Evolutionary conservation across 2,329 filamentous ascomycete genomes (phyloP).

Genomic region (Podosphaera xanthii): DNA sequence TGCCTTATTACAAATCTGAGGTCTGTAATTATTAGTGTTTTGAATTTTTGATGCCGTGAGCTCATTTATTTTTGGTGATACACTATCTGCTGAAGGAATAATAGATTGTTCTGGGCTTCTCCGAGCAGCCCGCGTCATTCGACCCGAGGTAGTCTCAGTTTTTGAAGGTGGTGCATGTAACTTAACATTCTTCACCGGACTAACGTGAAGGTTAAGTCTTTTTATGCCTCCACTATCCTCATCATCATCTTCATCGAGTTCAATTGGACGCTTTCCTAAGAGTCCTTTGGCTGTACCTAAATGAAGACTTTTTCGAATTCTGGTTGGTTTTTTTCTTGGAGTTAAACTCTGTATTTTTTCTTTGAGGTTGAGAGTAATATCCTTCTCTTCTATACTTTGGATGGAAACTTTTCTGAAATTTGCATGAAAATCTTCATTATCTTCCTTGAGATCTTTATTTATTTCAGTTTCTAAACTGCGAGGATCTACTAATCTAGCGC

Average conservation of each 20-base stretch:
- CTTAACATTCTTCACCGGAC: conserved; percentile 53
- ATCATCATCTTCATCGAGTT: conserved; percentile 41
- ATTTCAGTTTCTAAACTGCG: conserved; percentile 37
- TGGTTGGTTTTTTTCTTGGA: conserved; percentile 45
- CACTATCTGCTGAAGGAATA: conserved; percentile 3
- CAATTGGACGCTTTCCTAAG: conserved; percentile 49
- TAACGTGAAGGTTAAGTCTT: conserved; percentile 48
- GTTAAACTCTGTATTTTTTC: conserved; percentile 61
- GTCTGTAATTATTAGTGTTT: conserved; percentile 21
- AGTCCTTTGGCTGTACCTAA: conserved; percentile 52
- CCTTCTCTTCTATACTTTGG: conserved; percentile 28
- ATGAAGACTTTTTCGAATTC: conserved; percentile 52
- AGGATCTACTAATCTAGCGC: conserved; percentile 44
- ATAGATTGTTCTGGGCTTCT: conserved; percentile 17
- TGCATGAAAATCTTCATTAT: conserved; percentile 35
- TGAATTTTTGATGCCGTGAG: conserved; percentile 37
- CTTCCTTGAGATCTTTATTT: conserved; percentile 35
- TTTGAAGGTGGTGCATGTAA: conserved; percentile 47
- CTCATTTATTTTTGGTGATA: conserved; percentile 25
- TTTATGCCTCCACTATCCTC: conserved; percentile 40
- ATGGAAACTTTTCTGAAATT: conserved; percentile 30
- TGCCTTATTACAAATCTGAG: conserved; percentile 10
- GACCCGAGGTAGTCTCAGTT: conserved; percentile 40
- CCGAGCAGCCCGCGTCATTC: conserved; percentile 26
- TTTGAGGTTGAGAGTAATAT: conserved; percentile 42